These are phyloP conservation scores for Elsinoe arachidis DNA, from an alignment of 2,329 filamentous ascomycete species.

Conservation along the genomic window DNA sequence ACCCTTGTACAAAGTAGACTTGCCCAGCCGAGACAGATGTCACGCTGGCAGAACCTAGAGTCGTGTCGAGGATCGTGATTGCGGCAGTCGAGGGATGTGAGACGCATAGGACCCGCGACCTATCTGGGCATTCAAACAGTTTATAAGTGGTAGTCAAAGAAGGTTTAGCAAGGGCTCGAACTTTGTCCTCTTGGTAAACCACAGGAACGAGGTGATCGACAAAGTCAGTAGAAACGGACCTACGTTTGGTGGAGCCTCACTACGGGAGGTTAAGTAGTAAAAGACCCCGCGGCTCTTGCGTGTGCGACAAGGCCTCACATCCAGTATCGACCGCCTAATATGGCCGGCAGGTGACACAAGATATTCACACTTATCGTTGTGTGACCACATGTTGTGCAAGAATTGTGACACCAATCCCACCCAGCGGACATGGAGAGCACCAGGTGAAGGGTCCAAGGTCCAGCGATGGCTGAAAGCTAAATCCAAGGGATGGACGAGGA, in stretches of 20 bases:
- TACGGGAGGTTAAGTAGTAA: too few relatives aligned
- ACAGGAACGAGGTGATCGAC: not conserved
- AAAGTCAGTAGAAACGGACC: not conserved
- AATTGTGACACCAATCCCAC: too few relatives aligned
- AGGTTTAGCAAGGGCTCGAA: not conserved
- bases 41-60: constrained; percentile 2
- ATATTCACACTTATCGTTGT: too few relatives aligned
- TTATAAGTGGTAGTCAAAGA: not conserved
- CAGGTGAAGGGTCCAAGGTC: too few relatives aligned
- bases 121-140: not conserved
- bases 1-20: not conserved
- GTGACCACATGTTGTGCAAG: too few relatives aligned
- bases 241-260: not conserved
- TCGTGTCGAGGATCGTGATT: constrained; percentile 8
- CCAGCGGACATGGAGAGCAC: too few relatives aligned
- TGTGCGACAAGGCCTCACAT: too few relatives aligned
- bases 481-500: too few relatives aligned
- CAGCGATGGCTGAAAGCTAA: too few relatives aligned
- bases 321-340: too few relatives aligned
- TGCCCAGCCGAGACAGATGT: constrained; percentile 6
- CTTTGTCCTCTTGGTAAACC: not conserved
- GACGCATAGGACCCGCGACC: not conserved
- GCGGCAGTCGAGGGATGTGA: not conserved
- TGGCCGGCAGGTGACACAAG: too few relatives aligned
- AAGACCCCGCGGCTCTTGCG: too few relatives aligned